Evolutionary conservation across 768 basidiomycete species (phyloP).

Genomic region (Leucogyrophana mollusca): DNA sequence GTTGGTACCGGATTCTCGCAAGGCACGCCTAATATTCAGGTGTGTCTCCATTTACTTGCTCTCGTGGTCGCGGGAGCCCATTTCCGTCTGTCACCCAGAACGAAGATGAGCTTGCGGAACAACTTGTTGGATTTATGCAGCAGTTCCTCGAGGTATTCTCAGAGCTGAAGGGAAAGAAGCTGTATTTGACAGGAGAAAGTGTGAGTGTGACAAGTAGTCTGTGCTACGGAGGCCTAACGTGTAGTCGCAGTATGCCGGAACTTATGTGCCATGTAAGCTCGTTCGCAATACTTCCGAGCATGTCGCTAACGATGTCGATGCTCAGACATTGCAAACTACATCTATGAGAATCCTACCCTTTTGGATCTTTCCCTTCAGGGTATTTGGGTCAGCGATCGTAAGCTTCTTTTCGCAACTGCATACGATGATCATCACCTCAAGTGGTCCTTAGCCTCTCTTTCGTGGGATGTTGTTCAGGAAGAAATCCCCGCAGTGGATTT

Average conservation of each 20-base stretch:
- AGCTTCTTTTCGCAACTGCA: conserved; percentile 25
- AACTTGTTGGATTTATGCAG: conserved; percentile 57
- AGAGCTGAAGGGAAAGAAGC: conserved; percentile 70
- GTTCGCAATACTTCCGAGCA: neutral
- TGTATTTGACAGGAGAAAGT: conserved; percentile 73
- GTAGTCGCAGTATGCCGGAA: conserved; percentile 64
- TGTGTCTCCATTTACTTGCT: conserved; percentile 9
- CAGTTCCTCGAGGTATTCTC: conserved; percentile 76
- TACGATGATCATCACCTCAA: neutral
- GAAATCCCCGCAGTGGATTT: conserved; percentile 74
- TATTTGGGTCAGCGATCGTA: conserved; percentile 73
- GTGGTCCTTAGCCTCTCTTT: conserved; percentile 52
- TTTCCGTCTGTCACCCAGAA: conserved; percentile 26
- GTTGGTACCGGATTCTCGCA: conserved; percentile 80
- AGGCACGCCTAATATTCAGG: conserved; percentile 57
- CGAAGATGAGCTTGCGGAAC: conserved; percentile 56
- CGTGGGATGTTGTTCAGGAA: conserved; percentile 62
- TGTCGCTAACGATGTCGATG: neutral
- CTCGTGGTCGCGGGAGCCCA: too few relatives aligned
- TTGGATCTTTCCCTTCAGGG: conserved; percentile 63
- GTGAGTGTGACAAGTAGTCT: conserved; percentile 38
- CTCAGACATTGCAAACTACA: conserved; percentile 72
- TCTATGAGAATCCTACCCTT: conserved; percentile 54
- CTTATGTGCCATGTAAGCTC: conserved; percentile 60
- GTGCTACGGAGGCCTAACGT: neutral